Evolutionary conservation across 768 basidiomycete species (phyloP), one percentile per base, ranked within the genome.

Genomic region (Jaapia argillacea): DNA sequence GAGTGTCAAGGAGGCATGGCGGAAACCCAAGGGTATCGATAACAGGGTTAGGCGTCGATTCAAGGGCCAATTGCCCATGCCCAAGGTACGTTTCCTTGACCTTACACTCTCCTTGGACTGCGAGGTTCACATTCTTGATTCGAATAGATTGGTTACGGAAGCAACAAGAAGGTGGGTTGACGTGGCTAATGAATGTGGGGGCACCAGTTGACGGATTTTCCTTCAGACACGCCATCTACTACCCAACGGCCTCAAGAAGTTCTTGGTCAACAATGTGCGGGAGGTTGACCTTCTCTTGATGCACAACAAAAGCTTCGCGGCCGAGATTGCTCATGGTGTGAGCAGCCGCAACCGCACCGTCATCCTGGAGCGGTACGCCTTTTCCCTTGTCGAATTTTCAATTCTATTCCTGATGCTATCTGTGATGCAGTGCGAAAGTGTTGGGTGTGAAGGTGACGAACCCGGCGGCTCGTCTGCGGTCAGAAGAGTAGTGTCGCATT

Each of bases 1-100:
- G 65, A 71, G 85, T 53, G 92, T 98, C 54, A 94, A 94, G 77
- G 92, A 96, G 74, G 74, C 88, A 74, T 99, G 96, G 96, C 79
- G 96, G 66, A 99, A 99, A 75, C 96, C 96, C 54, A 99, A 98
- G 81, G 96, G 94, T 89, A 98, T 97, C 57, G 94, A 98, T 65
- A 98, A 98, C 81, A 81, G 93, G 59, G 93, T 96, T 57, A 75
- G 91, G 63, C 79, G 88, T 54, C 81, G 87, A 58, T 91, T 90
- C 75, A 96, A 91, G 75, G 94, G 94, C 44, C 91, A 94, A 65
- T 75, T 79, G 45, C 75, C 91, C 52, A 97, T 98, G 94, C 93
- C 93, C 61, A 93, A 91, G 77, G 91, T 91, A 54, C 55, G 74
- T 57, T 36, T 40, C 37, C 23, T n/a, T n/a, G n/a, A n/a, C n/a